phyloP scores from a whole-genome alignment of 106 monocot genomes.

The Iris macrosiphon region DNA sequence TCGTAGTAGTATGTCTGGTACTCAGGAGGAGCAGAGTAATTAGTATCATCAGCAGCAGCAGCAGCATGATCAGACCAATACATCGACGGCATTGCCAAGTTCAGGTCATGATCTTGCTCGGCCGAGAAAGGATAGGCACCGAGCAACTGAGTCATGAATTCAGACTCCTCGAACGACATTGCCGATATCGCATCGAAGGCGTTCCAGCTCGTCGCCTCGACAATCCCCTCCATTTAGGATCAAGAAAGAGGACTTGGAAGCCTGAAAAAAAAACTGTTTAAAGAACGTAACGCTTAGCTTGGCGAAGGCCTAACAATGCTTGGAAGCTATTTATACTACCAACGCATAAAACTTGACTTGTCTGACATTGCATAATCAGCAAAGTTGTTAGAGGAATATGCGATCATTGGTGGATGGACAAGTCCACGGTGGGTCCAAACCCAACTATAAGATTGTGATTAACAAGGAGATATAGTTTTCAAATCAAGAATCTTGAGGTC shows the following conservation, averaged over 20 bases:
- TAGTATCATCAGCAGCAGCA: no score
- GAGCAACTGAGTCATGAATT: conserved; percentile 27
- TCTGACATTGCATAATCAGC: no score
- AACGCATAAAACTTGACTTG: no score
- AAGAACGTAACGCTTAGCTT: not conserved
- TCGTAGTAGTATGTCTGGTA: no score
- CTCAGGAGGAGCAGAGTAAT: no score
- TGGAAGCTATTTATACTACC: conserved; percentile 8
- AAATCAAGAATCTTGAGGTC: not conserved
- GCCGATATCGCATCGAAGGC: no score
- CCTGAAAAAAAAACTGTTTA: no score
- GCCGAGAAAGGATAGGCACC: conserved; percentile 8
- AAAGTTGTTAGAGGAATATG: no score
- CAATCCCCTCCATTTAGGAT: conserved; percentile 5
- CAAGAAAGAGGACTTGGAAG: no score
- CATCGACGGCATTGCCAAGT: conserved; percentile 15
- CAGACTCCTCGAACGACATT: no score
- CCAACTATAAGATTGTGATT: conserved; percentile 1
- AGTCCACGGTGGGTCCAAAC: conserved; percentile 6
- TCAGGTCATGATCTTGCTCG: conserved; percentile 7
- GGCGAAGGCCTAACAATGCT: not conserved
- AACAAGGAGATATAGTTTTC: no score
- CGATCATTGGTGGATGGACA: not conserved
- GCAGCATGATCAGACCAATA: conserved; percentile 22
- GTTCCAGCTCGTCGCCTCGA: conserved; percentile 16